A percentile compares a stretch with the other conserved stretches of the same genome.
Evolutionary conservation across 2,329 filamentous ascomycete species (phyloP).

Genomic region (Dactylella cylindrospora): DNA sequence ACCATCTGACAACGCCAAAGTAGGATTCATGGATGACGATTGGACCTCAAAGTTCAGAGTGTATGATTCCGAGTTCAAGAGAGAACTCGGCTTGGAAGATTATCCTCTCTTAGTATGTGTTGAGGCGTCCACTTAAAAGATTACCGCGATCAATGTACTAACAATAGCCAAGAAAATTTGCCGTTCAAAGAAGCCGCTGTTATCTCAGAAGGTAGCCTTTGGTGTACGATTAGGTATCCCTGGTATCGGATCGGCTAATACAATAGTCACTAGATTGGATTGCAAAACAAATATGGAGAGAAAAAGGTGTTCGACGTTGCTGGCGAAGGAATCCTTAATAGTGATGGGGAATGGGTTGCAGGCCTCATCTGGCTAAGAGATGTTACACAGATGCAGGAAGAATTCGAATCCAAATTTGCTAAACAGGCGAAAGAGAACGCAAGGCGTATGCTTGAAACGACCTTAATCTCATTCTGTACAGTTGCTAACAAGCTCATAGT

Average conservation of each 20-base stretch:
- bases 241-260: background rate
- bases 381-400: conserved; percentile 68
- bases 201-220: conserved; percentile 25
- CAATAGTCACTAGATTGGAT: conserved; percentile 58
- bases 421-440: conserved; percentile 71
- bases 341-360: conserved; percentile 69
- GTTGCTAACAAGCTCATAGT: conserved; percentile 5
- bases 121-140: too few relatives aligned
- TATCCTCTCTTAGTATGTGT: conserved; percentile 27
- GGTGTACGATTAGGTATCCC: background rate
- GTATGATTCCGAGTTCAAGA: conserved; percentile 29
- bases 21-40: conserved; percentile 38
- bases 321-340: conserved; percentile 68
- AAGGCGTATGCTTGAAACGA: conserved; percentile 66
- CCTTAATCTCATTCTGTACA: conserved; percentile 6
- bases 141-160: too few relatives aligned
- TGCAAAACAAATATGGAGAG: conserved; percentile 60
- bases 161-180: conserved; percentile 15
- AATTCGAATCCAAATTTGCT: conserved; percentile 58
- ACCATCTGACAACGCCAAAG: conserved; percentile 67
- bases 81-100: conserved; percentile 16
- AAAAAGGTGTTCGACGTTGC: conserved; percentile 65
- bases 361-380: conserved; percentile 72
- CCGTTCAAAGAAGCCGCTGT: conserved; percentile 21
- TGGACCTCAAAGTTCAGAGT: conserved; percentile 34